Conservation (phyloP, 2,329 filamentous ascomycete genomes). For the Lachnellula subtilissima region DNA sequence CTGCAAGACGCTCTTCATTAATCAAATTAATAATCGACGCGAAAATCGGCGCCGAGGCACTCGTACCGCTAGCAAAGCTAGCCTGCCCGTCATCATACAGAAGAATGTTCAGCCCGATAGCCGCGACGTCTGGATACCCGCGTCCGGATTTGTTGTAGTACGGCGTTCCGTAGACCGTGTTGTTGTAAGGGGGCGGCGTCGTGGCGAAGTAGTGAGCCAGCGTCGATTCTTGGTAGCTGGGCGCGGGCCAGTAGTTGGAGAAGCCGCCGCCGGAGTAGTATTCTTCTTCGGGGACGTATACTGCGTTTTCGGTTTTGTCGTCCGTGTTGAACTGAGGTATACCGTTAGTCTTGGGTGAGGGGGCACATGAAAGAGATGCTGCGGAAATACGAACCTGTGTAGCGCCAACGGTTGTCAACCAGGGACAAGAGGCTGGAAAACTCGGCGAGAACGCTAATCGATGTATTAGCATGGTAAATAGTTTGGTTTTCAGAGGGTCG, state of each 20-base stretch:
- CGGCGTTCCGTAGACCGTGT: conserved; percentile 27
- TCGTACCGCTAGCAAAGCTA: conserved; percentile 45
- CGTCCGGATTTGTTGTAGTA: conserved; percentile 45
- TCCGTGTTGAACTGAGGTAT: conserved; percentile 24
- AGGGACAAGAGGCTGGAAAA: conserved; percentile 43
- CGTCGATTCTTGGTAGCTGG: conserved; percentile 40
- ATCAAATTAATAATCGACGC: conserved; percentile 39
- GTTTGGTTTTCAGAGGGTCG: background rate
- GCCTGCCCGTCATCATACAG: conserved; percentile 41
- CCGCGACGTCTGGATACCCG: conserved; percentile 44
- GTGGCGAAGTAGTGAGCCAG: conserved; percentile 22
- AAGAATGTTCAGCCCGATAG: conserved; percentile 40
- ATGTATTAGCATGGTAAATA: too few species aligned
- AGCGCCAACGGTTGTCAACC: conserved; percentile 48
- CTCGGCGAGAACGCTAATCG: conserved; percentile 39
- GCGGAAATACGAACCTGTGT: conserved; percentile 41
- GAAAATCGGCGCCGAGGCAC: conserved; percentile 38
- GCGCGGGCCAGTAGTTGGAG: conserved; percentile 46
- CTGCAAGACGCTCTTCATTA: conserved; percentile 36
- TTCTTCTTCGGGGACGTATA: background rate
- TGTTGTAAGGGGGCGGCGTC: conserved; percentile 18
- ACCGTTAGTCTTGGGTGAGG: conserved; percentile 20
- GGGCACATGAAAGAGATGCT: conserved; percentile 10
- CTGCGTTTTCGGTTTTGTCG: conserved; percentile 39
- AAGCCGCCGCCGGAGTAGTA: conserved; percentile 71